These are phyloP conservation scores for Dendrobium huoshanense DNA, from an alignment of 106 monocot genomes.

Conservation along the genomic window DNA sequence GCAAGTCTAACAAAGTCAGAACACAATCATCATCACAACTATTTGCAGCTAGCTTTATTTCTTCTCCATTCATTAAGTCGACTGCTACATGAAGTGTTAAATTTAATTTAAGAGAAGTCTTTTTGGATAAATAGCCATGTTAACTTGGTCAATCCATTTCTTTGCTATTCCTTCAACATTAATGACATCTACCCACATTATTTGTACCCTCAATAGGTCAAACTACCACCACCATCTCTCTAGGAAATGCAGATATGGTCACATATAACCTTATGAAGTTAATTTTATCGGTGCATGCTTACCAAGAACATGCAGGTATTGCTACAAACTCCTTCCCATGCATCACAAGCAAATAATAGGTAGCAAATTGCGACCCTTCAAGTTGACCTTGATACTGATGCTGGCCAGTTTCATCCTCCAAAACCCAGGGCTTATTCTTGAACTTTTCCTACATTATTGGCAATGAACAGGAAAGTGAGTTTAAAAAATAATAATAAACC, in stretches of 20 bases:
- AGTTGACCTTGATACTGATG: conserved; percentile 87
- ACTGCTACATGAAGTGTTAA: neutral
- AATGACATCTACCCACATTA: neutral
- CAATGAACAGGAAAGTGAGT: neutral
- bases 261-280: neutral
- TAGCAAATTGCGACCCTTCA: conserved; percentile 88
- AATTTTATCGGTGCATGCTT: conserved; percentile 10
- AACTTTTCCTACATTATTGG: conserved; percentile 59
- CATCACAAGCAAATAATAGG: conserved; percentile 92
- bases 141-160: neutral
- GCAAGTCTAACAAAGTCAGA: neutral
- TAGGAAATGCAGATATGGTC: neutral
- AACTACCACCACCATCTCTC: neutral
- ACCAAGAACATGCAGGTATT: conserved; percentile 96
- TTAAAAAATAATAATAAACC: neutral
- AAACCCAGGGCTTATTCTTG: conserved; percentile 91
- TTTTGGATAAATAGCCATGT: neutral
- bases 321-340: conserved; percentile 98
- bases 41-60: neutral
- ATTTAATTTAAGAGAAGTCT: neutral
- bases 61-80: neutral
- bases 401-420: conserved; percentile 98
- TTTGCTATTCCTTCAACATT: neutral
- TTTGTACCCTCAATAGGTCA: neutral
- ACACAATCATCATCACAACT: neutral